Evolutionary conservation across 176 grass and related monocot species (phyloP).

Genomic region (Ensete ventricosum): DNA sequence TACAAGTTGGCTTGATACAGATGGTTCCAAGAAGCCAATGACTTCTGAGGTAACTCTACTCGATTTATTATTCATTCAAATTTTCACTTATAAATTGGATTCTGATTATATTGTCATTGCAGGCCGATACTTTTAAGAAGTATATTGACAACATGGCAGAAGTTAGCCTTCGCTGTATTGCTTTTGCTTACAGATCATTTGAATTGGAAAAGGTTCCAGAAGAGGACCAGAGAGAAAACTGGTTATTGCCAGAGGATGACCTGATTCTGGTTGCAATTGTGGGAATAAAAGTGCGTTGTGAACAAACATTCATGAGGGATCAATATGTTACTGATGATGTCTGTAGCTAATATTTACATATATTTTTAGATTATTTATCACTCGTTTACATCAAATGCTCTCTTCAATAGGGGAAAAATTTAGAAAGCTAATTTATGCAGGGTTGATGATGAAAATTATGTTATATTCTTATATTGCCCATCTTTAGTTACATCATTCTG

Average conservation of each 20-base stretch:
- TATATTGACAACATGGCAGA: constrained; percentile 75
- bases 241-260: constrained; percentile 74
- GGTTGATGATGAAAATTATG: too few relatives aligned
- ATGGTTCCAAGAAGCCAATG: constrained; percentile 58
- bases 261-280: constrained; percentile 70
- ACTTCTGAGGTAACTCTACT: constrained; percentile 35
- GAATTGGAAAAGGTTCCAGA: constrained; percentile 59
- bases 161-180: constrained; percentile 72
- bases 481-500: too few relatives aligned
- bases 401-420: too few relatives aligned
- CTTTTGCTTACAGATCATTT: constrained; percentile 64
- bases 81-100: not conserved
- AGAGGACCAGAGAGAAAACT: constrained; percentile 60
- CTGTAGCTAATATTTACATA: not conserved
- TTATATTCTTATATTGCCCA: too few relatives aligned
- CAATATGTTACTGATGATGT: not conserved
- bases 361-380: not conserved
- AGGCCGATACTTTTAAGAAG: constrained; percentile 67
- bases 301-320: not conserved
- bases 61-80: not conserved
- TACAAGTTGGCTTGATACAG: constrained; percentile 55
- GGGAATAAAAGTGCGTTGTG: constrained; percentile 60
- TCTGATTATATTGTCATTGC: constrained; percentile 14
- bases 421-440: too few relatives aligned
- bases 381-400: not conserved